Evolutionary conservation across 768 basidiomycete species (phyloP), one percentile per base, ranked within the genome.

Genomic region (Cystobasidium ongulense): DNA sequence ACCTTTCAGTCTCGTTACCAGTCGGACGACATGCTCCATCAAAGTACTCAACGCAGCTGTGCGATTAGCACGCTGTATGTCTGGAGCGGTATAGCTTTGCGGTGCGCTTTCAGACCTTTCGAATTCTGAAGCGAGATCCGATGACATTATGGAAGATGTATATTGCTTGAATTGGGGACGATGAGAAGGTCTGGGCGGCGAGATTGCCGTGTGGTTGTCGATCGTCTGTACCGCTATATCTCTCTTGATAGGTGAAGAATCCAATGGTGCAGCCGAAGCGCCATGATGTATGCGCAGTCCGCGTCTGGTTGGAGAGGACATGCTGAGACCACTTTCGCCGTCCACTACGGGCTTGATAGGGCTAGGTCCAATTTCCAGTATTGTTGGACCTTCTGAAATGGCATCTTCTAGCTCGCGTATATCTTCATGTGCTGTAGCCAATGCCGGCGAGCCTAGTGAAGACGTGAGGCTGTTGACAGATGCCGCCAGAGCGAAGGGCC

Each of bases 1-100:
- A 75, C 89, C 84, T 50, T 84, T 82, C 68, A 91, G 82, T 39
- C 87, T 86, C 31, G 84, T 83, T 73, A 93, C 84, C 1, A 98
- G 82, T 31, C 84, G 83, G 29, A 83, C 80, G 59, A 89, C 83
- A 72, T 90, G 80, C 27, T 84, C 83, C 57, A 83, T 78, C 0
- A 85, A 77, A 21, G 79, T 72, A 1, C 80, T 75, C 0, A 84
- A 74, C 0, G 80, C 76, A 0, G 77, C 78, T 13, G 81, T 79
- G 31, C 80, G 36, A 29, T 43, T 57, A 4, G 13, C 68, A n/a
- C 66, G 41, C 52, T 18, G 46, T 38, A 35, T 76, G 64, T 35
- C 33, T 5, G 27, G 33, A 36, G 18, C 31, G 2, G 46, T 23
- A 36, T 46, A n/a, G 15, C 65, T 46, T 31, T 67, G 65, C 18